phyloP scores from a whole-genome alignment of 495 filamentous ascomycete genomes.

The Aspergillus campestris region DNA sequence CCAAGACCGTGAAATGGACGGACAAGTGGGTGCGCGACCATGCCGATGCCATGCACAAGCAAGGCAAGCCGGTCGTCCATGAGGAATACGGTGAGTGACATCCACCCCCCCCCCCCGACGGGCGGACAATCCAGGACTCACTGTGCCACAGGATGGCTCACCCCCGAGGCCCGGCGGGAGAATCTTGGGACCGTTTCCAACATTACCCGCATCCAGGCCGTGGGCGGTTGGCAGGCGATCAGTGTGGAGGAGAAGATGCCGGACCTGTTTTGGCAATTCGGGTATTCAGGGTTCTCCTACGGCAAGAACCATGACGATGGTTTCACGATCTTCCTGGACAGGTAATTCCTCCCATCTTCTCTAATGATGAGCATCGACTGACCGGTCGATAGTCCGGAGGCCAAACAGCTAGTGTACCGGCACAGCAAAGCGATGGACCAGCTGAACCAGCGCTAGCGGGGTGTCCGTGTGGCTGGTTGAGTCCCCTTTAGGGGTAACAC shows the following conservation, averaged over 20 bases:
- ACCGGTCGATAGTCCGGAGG: too few species aligned
- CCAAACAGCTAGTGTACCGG: too few species aligned
- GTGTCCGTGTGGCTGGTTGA: too few species aligned
- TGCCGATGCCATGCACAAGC: not conserved
- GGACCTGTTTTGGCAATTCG: slow-evolving; percentile 12
- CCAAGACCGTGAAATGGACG: slow-evolving; percentile 10
- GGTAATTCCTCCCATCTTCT: not conserved
- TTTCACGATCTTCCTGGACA: slow-evolving; percentile 10
- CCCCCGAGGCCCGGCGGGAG: not conserved
- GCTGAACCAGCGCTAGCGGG: too few species aligned
- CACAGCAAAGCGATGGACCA: too few species aligned
- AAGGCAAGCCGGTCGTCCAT: slow-evolving; percentile 8
- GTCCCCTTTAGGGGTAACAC: too few species aligned
- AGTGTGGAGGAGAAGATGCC: slow-evolving; percentile 11
- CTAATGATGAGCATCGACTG: too few species aligned
- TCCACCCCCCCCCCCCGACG: not conserved
- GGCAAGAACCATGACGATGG: slow-evolving; percentile 12
- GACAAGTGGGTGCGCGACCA: slow-evolving; percentile 10
- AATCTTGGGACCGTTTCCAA: slow-evolving; percentile 7
- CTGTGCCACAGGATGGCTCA: slow-evolving; percentile 5
- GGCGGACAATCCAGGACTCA: not conserved
- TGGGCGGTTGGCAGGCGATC: slow-evolving; percentile 10
- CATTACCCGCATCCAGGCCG: slow-evolving; percentile 10
- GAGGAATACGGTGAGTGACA: slow-evolving; percentile 10
- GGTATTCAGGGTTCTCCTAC: slow-evolving; percentile 9